Evolutionary conservation across 345 rosid genomes (phyloP).

Genomic region (Eucalyptus sp.): DNA sequence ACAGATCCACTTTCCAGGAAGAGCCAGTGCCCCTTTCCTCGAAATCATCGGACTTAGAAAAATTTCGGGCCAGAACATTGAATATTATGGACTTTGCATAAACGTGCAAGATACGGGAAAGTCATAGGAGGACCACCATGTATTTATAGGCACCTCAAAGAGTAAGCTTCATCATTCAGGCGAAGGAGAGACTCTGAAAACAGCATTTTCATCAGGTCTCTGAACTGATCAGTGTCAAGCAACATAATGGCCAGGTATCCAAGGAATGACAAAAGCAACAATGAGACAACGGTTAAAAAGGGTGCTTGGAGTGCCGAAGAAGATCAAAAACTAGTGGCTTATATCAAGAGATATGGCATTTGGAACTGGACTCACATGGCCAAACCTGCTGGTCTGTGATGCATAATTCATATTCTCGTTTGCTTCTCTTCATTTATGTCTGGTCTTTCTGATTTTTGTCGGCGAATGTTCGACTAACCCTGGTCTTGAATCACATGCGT

Average conservation of each 20-base stretch:
- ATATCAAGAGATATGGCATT: not conserved
- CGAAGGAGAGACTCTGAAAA: not conserved
- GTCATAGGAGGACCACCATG: not conserved
- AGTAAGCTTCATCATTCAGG: not conserved
- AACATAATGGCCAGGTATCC: not conserved
- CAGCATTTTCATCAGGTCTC: not conserved
- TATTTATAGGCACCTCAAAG: not conserved
- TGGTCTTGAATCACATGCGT: not conserved
- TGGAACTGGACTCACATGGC: constrained; percentile 9
- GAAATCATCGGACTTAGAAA: not conserved
- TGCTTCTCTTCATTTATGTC: not conserved
- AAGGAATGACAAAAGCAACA: not conserved
- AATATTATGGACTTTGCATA: not conserved
- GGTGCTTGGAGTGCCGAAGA: constrained; percentile 3
- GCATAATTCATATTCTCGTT: not conserved
- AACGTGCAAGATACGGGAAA: not conserved
- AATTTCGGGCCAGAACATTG: not conserved
- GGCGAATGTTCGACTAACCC: not conserved
- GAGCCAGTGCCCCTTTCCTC: not conserved
- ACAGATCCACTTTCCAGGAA: not conserved
- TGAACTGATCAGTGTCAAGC: not conserved
- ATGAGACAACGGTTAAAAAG: not conserved
- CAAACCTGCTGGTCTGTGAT: not conserved
- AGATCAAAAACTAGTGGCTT: not conserved
- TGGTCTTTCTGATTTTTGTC: not conserved